Evolutionary conservation across 441 rosid species (phyloP).

Genomic region (Pelargonium cotyledonis): DNA sequence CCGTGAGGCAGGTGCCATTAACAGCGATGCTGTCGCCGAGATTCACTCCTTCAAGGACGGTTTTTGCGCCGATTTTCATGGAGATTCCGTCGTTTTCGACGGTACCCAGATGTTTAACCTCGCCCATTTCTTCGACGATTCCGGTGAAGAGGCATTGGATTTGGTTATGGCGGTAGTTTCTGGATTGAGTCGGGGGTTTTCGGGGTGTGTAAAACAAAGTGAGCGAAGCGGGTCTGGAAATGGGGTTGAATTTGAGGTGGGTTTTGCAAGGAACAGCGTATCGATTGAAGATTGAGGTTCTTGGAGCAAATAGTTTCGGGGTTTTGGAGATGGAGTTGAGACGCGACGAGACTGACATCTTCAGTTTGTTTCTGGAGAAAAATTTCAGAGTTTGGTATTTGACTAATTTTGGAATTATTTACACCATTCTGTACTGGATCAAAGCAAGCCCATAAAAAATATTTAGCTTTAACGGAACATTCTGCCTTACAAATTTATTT

Average conservation of each 20-base stretch:
- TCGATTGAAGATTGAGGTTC: conserved; percentile 12
- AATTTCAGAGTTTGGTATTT: background rate
- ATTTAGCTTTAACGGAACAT: too few relatives aligned
- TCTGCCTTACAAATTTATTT: too few relatives aligned
- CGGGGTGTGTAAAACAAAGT: conserved; percentile 21
- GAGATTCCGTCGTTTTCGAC: conserved; percentile 51
- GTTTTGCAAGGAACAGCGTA: conserved; percentile 10
- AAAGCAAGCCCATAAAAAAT: too few relatives aligned
- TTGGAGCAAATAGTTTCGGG: conserved; percentile 20
- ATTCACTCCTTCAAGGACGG: conserved; percentile 51
- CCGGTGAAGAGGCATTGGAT: conserved; percentile 69
- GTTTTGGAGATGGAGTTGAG: conserved; percentile 16
- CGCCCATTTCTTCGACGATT: conserved; percentile 78
- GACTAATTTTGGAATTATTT: background rate
- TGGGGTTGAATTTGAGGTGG: conserved; percentile 20
- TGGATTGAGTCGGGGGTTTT: conserved; percentile 18
- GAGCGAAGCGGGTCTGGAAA: conserved; percentile 17
- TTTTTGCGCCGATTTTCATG: conserved; percentile 50
- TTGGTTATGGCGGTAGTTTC: conserved; percentile 12
- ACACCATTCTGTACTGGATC: background rate
- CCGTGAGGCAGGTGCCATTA: conserved; percentile 85
- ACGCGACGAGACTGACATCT: conserved; percentile 32
- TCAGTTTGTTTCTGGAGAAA: conserved; percentile 7
- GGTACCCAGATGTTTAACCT: conserved; percentile 45
- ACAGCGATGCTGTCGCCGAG: conserved; percentile 82